Evolutionary conservation across 2,329 filamentous ascomycete species (phyloP).

Genomic region (Daldinia eschscholtzii): DNA sequence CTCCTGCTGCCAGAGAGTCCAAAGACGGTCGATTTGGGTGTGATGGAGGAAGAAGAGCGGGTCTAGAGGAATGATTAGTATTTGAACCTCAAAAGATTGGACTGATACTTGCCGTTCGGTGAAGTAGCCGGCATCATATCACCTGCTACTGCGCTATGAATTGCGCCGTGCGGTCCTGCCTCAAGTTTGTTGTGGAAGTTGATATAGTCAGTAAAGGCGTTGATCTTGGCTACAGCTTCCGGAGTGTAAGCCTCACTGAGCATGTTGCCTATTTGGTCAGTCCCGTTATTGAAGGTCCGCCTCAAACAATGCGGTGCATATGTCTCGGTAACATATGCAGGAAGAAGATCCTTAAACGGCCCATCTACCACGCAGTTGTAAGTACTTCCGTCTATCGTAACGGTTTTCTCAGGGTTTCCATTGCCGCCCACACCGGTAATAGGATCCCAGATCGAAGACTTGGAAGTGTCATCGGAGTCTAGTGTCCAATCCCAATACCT

Average conservation of each 20-base stretch:
- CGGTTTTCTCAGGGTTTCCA: neutral
- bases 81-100: neutral
- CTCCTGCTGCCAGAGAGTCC: constrained; percentile 1
- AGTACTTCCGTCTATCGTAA: neutral
- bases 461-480: neutral
- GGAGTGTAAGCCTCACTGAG: neutral
- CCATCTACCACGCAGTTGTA: neutral
- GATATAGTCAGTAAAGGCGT: neutral
- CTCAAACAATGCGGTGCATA: neutral
- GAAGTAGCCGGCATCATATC: constrained; percentile 1
- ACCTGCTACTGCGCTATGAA: neutral
- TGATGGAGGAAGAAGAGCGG: neutral
- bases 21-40: constrained; percentile 1
- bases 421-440: neutral
- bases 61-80: neutral
- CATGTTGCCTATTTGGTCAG: neutral
- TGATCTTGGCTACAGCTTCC: neutral
- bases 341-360: neutral
- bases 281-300: neutral
- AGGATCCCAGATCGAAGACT: neutral
- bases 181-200: neutral
- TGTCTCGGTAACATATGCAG: neutral
- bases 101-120: neutral
- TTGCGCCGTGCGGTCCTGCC: neutral
- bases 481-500: constrained; percentile 5